A percentile compares a stretch with the other conserved stretches of the same genome.
These are phyloP conservation scores for Peziza echinospora DNA, from an alignment of 495 filamentous ascomycete genomes.

Conservation along the genomic window DNA sequence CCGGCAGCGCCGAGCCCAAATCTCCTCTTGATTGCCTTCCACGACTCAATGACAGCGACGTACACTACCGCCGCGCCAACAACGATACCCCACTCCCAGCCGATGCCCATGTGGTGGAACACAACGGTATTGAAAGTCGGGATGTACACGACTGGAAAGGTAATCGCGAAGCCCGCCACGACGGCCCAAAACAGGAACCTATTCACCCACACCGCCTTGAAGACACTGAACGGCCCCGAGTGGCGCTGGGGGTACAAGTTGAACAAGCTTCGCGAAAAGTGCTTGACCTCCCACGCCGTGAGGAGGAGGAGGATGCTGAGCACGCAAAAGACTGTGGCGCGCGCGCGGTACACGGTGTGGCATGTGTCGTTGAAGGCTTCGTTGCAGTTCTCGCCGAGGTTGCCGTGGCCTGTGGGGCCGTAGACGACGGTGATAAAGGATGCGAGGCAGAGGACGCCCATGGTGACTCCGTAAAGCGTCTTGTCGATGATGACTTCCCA, in stretches of 20 bases:
- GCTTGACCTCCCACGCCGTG: constrained; percentile 38
- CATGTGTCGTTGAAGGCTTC: constrained; percentile 25
- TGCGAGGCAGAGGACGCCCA: constrained; percentile 33
- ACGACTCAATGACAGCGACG: constrained; percentile 28
- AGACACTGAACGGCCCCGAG: constrained; percentile 23
- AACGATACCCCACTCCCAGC: constrained; percentile 38
- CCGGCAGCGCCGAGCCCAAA: constrained; percentile 11
- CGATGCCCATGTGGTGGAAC: constrained; percentile 35
- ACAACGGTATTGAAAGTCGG: constrained; percentile 31
- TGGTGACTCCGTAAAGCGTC: constrained; percentile 34
- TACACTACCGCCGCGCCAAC: constrained; percentile 27
- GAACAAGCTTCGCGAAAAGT: constrained; percentile 33
- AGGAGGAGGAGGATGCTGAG: constrained; percentile 35
- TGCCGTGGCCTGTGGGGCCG: constrained; percentile 24
- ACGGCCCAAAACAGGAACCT: constrained; percentile 36
- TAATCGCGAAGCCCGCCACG: constrained; percentile 32
- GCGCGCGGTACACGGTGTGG: constrained; percentile 36
- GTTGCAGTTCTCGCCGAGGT: constrained; percentile 31
- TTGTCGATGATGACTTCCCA: constrained; percentile 36
- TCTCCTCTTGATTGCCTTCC: constrained; percentile 31
- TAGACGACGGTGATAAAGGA: constrained; percentile 32
- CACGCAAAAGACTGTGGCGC: constrained; percentile 48
- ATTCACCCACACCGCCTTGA: constrained; percentile 33
- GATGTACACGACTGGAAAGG: constrained; percentile 36
- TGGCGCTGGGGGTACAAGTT: constrained; percentile 29